Percentiles rank a stretch among this genome's conserved stretches.
These are phyloP conservation scores for Scalesia atractyloides DNA, from an alignment of 129 eudicot species.

Conservation along the genomic window DNA sequence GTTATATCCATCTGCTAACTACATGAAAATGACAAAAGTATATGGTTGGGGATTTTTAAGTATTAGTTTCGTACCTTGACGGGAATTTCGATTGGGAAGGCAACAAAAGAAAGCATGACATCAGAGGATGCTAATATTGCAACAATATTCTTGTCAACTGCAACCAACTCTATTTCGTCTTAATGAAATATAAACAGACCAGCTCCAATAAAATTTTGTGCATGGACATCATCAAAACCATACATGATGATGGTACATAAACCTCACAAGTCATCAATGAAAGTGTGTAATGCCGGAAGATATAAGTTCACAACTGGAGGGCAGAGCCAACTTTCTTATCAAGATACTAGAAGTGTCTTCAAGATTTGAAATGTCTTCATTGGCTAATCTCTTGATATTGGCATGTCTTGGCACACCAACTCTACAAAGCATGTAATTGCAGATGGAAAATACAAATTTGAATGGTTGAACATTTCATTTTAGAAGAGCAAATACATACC, in stretches of 20 bases:
- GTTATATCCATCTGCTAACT: not conserved
- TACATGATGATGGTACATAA: constrained; percentile 90
- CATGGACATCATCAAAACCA: constrained; percentile 92
- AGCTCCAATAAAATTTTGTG: constrained; percentile 89
- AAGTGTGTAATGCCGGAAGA: constrained; percentile 40
- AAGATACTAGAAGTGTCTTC: constrained; percentile 80
- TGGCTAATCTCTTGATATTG: constrained; percentile 81
- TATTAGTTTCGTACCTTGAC: constrained; percentile 58
- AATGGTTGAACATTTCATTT: constrained; percentile 1
- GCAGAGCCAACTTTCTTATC: constrained; percentile 59
- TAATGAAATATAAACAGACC: constrained; percentile 92
- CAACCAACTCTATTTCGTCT: constrained; percentile 76
- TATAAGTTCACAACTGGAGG: constrained; percentile 43
- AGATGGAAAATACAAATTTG: constrained; percentile 19
- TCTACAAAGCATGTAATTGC: constrained; percentile 81
- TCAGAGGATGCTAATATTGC: constrained; percentile 79
- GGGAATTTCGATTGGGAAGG: constrained; percentile 88
- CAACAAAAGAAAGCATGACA: constrained; percentile 96
- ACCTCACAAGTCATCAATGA: constrained; percentile 51
- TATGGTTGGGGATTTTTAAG: not conserved
- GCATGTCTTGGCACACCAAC: constrained; percentile 98
- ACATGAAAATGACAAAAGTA: not conserved
- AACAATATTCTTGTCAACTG: constrained; percentile 87
- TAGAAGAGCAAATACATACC: constrained; percentile 9
- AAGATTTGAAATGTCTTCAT: constrained; percentile 67